A percentile compares a stretch with the other conserved stretches of the same genome.
phyloP scores from a whole-genome alignment of 225 moss, liverwort and hornwort species.

The Anthoceros angustus region DNA sequence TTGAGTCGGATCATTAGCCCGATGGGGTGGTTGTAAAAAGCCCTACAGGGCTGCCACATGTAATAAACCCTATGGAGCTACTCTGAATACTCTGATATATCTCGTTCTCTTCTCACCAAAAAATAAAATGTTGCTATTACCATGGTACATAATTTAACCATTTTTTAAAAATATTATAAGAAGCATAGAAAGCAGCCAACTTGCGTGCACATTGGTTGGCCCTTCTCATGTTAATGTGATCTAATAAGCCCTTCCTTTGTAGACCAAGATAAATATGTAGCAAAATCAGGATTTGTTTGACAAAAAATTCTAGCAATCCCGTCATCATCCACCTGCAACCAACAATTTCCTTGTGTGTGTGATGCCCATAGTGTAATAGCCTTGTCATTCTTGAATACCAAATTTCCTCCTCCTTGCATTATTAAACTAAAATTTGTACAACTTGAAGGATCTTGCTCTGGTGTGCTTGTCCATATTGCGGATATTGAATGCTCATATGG shows the following conservation, averaged over 20 bases:
- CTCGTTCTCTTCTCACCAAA: too few relatives aligned
- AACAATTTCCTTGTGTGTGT: background rate
- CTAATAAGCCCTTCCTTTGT: background rate
- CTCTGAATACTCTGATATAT: too few relatives aligned
- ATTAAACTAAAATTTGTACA: background rate
- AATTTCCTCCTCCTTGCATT: conserved; percentile 1
- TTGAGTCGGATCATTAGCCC: too few relatives aligned
- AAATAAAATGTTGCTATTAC: too few relatives aligned
- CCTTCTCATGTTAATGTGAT: too few relatives aligned
- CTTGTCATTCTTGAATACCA: background rate
- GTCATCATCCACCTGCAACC: background rate
- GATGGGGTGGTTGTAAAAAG: too few relatives aligned
- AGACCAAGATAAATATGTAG: background rate
- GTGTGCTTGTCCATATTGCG: background rate
- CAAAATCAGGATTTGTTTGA: background rate
- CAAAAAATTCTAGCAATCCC: background rate
- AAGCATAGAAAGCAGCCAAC: too few relatives aligned
- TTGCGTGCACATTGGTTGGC: too few relatives aligned
- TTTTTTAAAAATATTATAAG: too few relatives aligned
- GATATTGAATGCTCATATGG: background rate
- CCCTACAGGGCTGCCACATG: too few relatives aligned
- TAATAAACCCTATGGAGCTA: too few relatives aligned
- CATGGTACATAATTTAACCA: too few relatives aligned
- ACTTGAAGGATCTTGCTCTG: background rate
- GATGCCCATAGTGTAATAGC: background rate